A percentile compares a stretch with the other conserved stretches of the same genome.
Evolutionary conservation across 2,329 filamentous ascomycete genomes (phyloP).

Genomic region (Pyrenophora graminea): DNA sequence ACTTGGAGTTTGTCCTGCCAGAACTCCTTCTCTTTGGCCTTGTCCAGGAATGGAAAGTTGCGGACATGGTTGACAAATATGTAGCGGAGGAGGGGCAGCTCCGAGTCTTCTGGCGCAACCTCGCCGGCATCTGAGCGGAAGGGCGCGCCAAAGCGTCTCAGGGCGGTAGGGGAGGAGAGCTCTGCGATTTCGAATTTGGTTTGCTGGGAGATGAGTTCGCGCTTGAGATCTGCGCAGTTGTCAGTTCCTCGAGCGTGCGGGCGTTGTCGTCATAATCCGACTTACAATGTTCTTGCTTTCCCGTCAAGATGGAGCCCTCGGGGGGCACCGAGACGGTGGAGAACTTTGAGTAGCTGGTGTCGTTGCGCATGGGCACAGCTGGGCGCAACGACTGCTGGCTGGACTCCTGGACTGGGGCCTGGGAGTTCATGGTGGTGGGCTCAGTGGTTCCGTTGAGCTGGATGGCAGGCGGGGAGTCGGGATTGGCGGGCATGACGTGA

Average conservation of each 20-base stretch:
- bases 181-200: constrained; percentile 89
- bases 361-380: constrained; percentile 22
- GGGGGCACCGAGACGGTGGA: constrained; percentile 55
- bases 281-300: constrained; percentile 97
- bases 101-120: constrained; percentile 88
- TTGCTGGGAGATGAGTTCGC: constrained; percentile 89
- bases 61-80: constrained; percentile 98
- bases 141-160: constrained; percentile 92
- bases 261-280: constrained; percentile 3
- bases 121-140: constrained; percentile 93
- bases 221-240: constrained; percentile 75
- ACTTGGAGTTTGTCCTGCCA: constrained; percentile 98
- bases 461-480: constrained; percentile 33
- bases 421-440: constrained; percentile 37
- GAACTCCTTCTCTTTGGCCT: constrained; percentile 97
- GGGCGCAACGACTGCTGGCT: constrained; percentile 32
- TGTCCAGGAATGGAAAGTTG: constrained; percentile 96
- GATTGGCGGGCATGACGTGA: constrained; percentile 30
- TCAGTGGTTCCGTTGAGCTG: constrained; percentile 40
- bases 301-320: constrained; percentile 72
- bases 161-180: constrained; percentile 90
- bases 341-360: constrained; percentile 43
- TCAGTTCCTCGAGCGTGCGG: constrained; percentile 9
- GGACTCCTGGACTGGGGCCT: constrained; percentile 25
- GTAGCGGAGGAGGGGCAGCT: constrained; percentile 89